phyloP scores from a whole-genome alignment of 768 basidiomycete species.

The Rhizopogon sp. region DNA sequence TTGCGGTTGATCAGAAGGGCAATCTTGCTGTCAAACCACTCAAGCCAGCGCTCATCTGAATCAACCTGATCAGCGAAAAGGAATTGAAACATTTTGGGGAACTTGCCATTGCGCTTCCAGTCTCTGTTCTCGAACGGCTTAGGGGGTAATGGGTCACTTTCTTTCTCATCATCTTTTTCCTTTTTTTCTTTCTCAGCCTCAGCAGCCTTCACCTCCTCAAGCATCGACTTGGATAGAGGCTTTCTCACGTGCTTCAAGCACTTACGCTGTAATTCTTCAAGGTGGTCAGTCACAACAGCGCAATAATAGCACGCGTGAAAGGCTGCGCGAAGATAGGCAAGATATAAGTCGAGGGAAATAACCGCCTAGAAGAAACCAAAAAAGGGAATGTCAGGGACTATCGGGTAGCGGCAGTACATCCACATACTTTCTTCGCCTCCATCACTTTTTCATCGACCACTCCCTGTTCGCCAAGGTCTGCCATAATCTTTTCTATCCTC shows the following conservation, averaged over 20 bases:
- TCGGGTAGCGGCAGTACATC: slow-evolving; percentile 1
- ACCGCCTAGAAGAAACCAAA: slow-evolving; percentile 48
- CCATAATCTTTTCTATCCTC: slow-evolving; percentile 72
- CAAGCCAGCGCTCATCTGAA: slow-evolving; percentile 83
- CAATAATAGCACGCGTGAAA: slow-evolving; percentile 99
- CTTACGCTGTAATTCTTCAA: slow-evolving; percentile 93
- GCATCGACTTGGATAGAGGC: slow-evolving; percentile 54
- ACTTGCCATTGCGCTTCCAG: slow-evolving; percentile 67
- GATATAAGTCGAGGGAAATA: slow-evolving; percentile 85
- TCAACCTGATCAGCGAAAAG: slow-evolving; percentile 10
- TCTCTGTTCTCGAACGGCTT: slow-evolving; percentile 41
- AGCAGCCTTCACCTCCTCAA: slow-evolving; percentile 57
- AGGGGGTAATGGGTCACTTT: slow-evolving; percentile 21
- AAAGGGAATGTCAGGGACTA: slow-evolving; percentile 9
- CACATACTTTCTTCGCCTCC: slow-evolving; percentile 66
- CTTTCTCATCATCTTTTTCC: slow-evolving; percentile 42
- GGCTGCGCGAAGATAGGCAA: slow-evolving; percentile 89
- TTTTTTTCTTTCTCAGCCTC: slow-evolving; percentile 43
- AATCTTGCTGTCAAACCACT: slow-evolving; percentile 84
- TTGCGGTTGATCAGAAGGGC: slow-evolving; percentile 75
- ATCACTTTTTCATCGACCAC: slow-evolving; percentile 60
- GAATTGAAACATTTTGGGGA: neutral
- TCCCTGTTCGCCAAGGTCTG: slow-evolving; percentile 63
- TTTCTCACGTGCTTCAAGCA: slow-evolving; percentile 90
- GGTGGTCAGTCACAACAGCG: slow-evolving; percentile 84